Base-by-base conservation (phyloP, 345 rosid species). In the Eucalyptus brandiana region DNA sequence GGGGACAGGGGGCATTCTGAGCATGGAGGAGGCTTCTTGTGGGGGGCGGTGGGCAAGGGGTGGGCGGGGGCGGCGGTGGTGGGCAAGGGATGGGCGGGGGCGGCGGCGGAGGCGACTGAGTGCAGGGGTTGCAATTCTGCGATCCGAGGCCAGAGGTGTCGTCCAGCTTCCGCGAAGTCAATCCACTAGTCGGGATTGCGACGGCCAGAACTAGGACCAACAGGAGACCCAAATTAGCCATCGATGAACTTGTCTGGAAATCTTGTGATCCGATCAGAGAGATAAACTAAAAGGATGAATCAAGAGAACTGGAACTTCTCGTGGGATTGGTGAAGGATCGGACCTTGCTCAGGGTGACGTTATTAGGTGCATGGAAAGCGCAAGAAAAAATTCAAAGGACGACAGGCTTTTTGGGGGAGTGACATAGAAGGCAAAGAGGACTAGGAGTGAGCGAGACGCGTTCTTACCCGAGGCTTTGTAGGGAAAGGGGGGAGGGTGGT, bases 11-110 rank as follows among this genome's bases (percentile, higher is more conserved):
- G 92, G 90, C 93, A 92, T 89, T 90, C 69, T 15, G 37, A 12
- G 44, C 93, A 88, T 26, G 30, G 62, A 26, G 96, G 94, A 3
- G 96, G 94, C 86, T 90, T 92, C 92, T 93, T 94, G 8, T 92
- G 89, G 17, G 93, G 2, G 93, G 60, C 12, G 94, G 93, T 53
- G 93, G 94, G 9, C 90, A 86, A 1, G 90, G 90, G 1, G 26
- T 21, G 2, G 91, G 91, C 4, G 44, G 81, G 13, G 80, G 92
- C 1, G 94, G 91, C 1, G 94, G 91, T 5, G 94, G 91, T 16
- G 93, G 92, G 12, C 91, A 87, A 1, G 89, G 90, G 1, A 12
- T 16, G 4, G 91, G 91, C 8, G 44, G 80, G 44, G 80, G 80
- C 80, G 80, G 81, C 44, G 44, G 90, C 3, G 95, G 94, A 18